These are phyloP conservation scores for Aquilaria yunnanensis DNA, from an alignment of 345 rosid species.

Conservation along the genomic window DNA sequence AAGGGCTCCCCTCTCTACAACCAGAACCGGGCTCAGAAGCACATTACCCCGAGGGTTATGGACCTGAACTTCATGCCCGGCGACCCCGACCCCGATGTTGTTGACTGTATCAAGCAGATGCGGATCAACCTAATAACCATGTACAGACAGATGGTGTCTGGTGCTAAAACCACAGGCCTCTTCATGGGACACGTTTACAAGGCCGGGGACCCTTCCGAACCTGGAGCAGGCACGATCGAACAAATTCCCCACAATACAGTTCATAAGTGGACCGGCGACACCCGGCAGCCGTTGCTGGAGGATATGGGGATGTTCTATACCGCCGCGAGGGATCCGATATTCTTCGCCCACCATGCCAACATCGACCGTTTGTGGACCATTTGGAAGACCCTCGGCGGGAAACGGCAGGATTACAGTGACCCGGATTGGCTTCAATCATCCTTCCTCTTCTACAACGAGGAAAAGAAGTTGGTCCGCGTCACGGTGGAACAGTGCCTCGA, in stretches of 20 bases:
- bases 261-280: slow-evolving; percentile 16
- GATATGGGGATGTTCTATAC: slow-evolving; percentile 24
- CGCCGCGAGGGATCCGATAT: slow-evolving; percentile 18
- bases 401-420: slow-evolving; percentile 4
- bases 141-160: slow-evolving; percentile 17
- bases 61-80: not conserved
- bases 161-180: slow-evolving; percentile 2
- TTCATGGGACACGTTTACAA: slow-evolving; percentile 12
- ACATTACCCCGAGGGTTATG: too few relatives aligned
- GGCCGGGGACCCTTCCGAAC: not conserved
- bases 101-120: too few relatives aligned
- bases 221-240: slow-evolving; percentile 9
- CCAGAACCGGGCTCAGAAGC: not conserved
- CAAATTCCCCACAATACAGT: slow-evolving; percentile 11
- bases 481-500: slow-evolving; percentile 11
- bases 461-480: slow-evolving; percentile 5
- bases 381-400: slow-evolving; percentile 8
- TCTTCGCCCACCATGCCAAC: slow-evolving; percentile 20
- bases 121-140: not conserved
- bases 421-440: slow-evolving; percentile 9
- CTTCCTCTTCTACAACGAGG: slow-evolving; percentile 21
- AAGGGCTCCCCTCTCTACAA: not conserved
- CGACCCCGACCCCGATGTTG: too few relatives aligned
- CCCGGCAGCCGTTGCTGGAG: slow-evolving; percentile 4
- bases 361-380: slow-evolving; percentile 22